Evolutionary conservation across 2,329 filamentous ascomycete species (phyloP), one percentile per base, ranked within the genome.

Genomic region (Fusarium kyushuense): DNA sequence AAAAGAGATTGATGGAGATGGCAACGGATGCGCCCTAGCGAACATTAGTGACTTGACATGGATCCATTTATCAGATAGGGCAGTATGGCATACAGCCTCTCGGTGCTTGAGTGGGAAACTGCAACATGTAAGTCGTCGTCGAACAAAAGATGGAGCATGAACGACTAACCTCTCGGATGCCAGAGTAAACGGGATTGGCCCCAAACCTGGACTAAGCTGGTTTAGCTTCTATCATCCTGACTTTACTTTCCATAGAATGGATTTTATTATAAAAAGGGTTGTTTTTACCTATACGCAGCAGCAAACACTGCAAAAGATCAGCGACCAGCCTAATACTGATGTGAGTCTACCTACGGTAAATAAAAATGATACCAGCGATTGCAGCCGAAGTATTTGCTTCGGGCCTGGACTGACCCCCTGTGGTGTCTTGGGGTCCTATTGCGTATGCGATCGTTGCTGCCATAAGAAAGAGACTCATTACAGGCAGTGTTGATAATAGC

Each of bases 101-200:
- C 83, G 78, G 62, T 85, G 81, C 6, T 81, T 82, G 2, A 84
- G 71, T 0, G 83, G 83, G 58, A 85, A 86, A 48, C 81, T 82
- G 6, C 2, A 32, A 0, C 1, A 1, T 11, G 6, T 58, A 13
- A 66, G 47, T 6, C 5, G 12, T 3, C 1, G 3, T 5, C 1
- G 12, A 14, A 14, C 14, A 3, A 3, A 2, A 6, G 13, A n/a
- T 16, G 1, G 1, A 5, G 2, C 3, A 25, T 10, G 14, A 3
- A 4, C 1, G 2, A 19, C 43, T 0, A n/a, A 63, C 64, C 63
- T 67, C 67, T 85, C 84, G 5, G 83, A 83, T 14, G 83, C 83
- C 19, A 85, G 76, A 3, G 82, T 85, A 47, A 84, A 85, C 1
- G 83, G 81, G n/a, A n/a, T n/a, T n/a, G n/a, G n/a, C n/a, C n/a